Base-by-base conservation (phyloP, 306 rosid genomes). In the Castanea sativa region DNA sequence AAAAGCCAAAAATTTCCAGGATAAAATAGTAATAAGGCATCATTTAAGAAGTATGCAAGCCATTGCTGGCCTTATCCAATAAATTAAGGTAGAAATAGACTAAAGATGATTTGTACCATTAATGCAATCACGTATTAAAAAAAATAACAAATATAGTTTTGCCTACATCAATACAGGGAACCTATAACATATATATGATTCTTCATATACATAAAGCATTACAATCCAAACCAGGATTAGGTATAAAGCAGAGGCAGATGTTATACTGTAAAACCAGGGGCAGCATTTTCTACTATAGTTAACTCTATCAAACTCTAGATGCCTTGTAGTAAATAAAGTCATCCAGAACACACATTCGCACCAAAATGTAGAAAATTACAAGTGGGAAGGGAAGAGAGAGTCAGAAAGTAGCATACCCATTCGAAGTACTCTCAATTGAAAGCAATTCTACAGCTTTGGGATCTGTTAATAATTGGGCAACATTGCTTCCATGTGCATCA, bases 381-480 rank as follows among this genome's bases (percentile, higher is more conserved):
- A 58, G 16, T 52, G 23, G 13, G 2, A 63, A 9, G 52, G 63
- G 18, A 16, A 43, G 38, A 80, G 45, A 74, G 65, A 73, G 52
- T 68, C 84, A 78, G 35, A 43, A 55, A 60, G 73, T 56, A 43
- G 85, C 81, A 45, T 89, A 92, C 97, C 85, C 81, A 21, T 63
- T 19, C 30, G 63, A 29, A 77, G 75, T 68, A 35, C 23, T 59
- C 77, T 81, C 85, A 81, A 51, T 75, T 75, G 85, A 61, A 75
- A 77, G 73, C 20, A 78, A 57, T 73, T 86, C 85, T 71, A 77
- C 81, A 7, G 59, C 53, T 69, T 45, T 49, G 67, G 75, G 76
- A 55, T 30, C 60, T 71, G 85, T 76, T 55, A 75, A 33, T 55
- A 75, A 33, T 69, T 13, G 80, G 67, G 77, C 84, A 71, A 32